Evolutionary conservation across 306 rosid species (phyloP).

Genomic region (Glycine tomentella): DNA sequence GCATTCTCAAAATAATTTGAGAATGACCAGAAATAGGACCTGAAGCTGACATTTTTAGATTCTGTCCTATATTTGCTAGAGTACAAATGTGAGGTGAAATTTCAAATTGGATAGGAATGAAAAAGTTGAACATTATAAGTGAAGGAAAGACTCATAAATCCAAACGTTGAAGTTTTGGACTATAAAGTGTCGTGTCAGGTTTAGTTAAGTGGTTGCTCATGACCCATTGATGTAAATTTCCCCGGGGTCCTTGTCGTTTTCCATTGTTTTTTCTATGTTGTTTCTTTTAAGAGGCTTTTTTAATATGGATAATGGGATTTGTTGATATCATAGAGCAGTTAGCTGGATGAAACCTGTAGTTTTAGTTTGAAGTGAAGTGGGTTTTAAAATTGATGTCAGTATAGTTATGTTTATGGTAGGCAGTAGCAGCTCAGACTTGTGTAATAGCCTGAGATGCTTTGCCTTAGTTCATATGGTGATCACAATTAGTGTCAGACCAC

Average conservation of each 20-base stretch:
- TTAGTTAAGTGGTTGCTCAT: too few species aligned
- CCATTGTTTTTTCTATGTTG: neutral
- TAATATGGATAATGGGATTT: constrained; percentile 3
- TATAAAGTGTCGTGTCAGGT: too few species aligned
- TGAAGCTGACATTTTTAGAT: too few species aligned
- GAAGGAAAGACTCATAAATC: too few species aligned
- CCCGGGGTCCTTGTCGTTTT: neutral
- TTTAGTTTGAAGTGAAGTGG: constrained; percentile 12
- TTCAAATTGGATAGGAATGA: too few species aligned
- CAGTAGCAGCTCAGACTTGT: neutral
- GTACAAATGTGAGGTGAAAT: too few species aligned
- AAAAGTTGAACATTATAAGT: too few species aligned
- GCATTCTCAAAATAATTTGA: neutral
- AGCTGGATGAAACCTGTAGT: constrained; percentile 12
- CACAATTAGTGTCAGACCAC: neutral
- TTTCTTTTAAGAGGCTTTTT: constrained; percentile 4
- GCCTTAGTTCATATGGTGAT: constrained; percentile 7
- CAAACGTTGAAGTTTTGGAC: too few species aligned
- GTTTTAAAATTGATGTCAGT: constrained; percentile 15
- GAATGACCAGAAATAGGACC: too few species aligned
- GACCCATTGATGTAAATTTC: too few species aligned
- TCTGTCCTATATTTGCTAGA: too few species aligned
- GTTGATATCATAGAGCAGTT: neutral
- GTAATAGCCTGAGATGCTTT: neutral
- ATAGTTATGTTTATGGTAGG: constrained; percentile 22